These are phyloP conservation scores for Barbarea vulgaris DNA, from an alignment of 345 rosid species.

Conservation along the genomic window DNA sequence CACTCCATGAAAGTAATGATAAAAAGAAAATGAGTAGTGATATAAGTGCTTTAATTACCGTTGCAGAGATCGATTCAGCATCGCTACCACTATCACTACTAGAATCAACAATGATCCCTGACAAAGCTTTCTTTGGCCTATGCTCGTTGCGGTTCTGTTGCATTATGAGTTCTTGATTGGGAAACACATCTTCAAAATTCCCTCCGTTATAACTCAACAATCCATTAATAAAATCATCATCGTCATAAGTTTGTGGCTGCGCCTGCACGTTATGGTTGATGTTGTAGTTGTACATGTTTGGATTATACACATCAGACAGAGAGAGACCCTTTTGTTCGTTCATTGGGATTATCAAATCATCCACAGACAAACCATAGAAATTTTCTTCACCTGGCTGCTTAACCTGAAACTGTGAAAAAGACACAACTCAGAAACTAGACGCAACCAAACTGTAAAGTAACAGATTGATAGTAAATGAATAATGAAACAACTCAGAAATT, in stretches of 20 bases:
- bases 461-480: too few species aligned
- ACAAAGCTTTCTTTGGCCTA: conserved; percentile 11
- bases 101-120: conserved; percentile 14
- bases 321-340: conserved; percentile 2
- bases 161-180: background rate
- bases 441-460: background rate
- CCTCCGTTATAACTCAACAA: background rate
- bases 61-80: conserved; percentile 24
- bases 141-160: background rate
- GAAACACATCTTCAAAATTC: background rate
- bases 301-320: background rate
- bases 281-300: background rate
- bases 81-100: conserved; percentile 13
- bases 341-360: background rate
- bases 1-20: background rate
- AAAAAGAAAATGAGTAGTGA: background rate
- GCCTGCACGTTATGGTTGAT: background rate
- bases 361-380: background rate
- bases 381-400: conserved; percentile 12
- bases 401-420: background rate
- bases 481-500: background rate
- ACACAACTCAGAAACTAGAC: too few species aligned
- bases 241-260: conserved; percentile 4
- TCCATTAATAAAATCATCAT: background rate
- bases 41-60: conserved; percentile 9